A percentile compares a stretch with the other conserved stretches of the same genome.
phyloP scores from a whole-genome alignment of 371 early-diverging fungal genomes.

The Lichtheimia hyalospora region DNA sequence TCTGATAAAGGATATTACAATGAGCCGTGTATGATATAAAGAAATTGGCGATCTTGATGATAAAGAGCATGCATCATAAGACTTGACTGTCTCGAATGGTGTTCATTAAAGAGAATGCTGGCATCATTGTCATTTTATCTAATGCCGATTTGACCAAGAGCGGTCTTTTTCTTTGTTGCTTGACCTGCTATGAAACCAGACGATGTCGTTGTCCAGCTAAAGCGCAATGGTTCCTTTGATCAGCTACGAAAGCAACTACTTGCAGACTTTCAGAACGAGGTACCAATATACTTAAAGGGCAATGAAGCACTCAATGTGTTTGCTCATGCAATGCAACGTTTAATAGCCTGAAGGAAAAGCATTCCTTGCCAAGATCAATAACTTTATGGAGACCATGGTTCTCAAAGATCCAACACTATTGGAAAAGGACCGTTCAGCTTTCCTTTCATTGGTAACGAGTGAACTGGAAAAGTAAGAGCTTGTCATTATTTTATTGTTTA shows the following conservation, averaged over 20 bases:
- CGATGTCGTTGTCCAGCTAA: conserved; percentile 39
- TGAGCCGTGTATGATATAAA: too few relatives aligned
- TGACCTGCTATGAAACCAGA: conserved; percentile 34
- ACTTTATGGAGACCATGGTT: conserved; percentile 35
- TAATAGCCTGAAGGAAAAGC: conserved; percentile 24
- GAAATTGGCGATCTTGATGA: too few relatives aligned
- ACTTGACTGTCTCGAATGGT: too few relatives aligned
- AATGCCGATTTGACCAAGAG: too few relatives aligned
- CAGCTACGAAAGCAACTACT: conserved; percentile 34
- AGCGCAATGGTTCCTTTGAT: conserved; percentile 45
- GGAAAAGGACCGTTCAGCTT: conserved; percentile 28
- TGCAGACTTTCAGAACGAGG: conserved; percentile 32
- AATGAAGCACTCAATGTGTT: too few relatives aligned
- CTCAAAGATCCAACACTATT: conserved; percentile 27
- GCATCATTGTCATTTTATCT: too few relatives aligned
- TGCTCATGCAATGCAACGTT: neutral
- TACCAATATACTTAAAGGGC: conserved; percentile 1
- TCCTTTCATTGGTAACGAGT: conserved; percentile 23
- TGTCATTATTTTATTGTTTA: neutral
- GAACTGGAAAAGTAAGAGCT: conserved; percentile 33
- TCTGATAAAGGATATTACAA: too few relatives aligned
- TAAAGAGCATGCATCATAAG: too few relatives aligned
- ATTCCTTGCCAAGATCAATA: conserved; percentile 23
- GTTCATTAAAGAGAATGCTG: too few relatives aligned
- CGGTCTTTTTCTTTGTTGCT: too few relatives aligned